Conservation (phyloP, 1,139 yeast species). For the Geotrichum macrosporum region DNA sequence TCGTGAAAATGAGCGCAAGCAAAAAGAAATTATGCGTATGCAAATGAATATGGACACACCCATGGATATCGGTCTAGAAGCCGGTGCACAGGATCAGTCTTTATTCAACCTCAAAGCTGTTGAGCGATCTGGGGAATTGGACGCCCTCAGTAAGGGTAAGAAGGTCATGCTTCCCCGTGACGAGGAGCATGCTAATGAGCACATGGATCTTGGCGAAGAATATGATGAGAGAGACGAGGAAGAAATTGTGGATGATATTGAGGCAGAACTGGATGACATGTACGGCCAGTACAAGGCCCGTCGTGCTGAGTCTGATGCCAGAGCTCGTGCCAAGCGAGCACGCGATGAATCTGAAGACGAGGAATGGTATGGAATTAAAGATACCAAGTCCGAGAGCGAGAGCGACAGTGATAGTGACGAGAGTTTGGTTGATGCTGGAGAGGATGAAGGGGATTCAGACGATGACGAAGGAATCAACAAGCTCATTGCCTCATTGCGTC, state of each 20-base stretch:
- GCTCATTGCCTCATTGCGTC: constrained; percentile 55
- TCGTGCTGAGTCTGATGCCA: constrained; percentile 74
- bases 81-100: constrained; percentile 80
- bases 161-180: constrained; percentile 60
- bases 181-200: constrained; percentile 45
- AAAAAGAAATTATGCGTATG: constrained; percentile 83
- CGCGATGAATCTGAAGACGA: constrained; percentile 65
- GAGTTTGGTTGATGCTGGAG: constrained; percentile 26
- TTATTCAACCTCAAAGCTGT: constrained; percentile 79
- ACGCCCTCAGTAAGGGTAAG: constrained; percentile 73
- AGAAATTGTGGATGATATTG: constrained; percentile 66
- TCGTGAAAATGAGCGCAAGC: constrained; percentile 74
- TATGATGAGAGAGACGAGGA: constrained; percentile 46
- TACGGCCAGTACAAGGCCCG: constrained; percentile 68
- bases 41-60: constrained; percentile 97
- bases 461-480: constrained; percentile 70
- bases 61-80: constrained; percentile 88
- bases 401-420: constrained; percentile 31
- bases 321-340: constrained; percentile 69
- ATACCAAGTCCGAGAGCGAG: constrained; percentile 35
- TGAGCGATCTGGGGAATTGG: constrained; percentile 76
- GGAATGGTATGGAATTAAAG: constrained; percentile 80
- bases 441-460: constrained; percentile 41
- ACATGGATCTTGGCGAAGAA: constrained; percentile 43
- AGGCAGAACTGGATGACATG: constrained; percentile 77